Conservation (phyloP, 345 rosid species). For the Dovyalis caffra region DNA sequence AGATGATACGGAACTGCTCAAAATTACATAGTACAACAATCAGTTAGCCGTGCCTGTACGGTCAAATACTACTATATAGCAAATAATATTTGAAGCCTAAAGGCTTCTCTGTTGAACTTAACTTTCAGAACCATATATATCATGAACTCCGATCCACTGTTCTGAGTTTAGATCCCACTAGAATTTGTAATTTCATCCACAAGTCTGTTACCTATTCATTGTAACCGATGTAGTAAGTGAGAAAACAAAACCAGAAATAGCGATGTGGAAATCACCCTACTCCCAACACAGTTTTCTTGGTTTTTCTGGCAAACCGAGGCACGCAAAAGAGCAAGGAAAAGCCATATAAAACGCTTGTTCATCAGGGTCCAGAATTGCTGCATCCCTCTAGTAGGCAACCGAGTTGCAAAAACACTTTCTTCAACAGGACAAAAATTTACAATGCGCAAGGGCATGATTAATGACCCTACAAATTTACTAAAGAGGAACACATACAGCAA, state of each 20-base stretch:
- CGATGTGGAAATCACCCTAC: too few relatives aligned
- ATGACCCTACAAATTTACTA: constrained; percentile 14
- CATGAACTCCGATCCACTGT: constrained; percentile 90
- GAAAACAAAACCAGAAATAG: too few relatives aligned
- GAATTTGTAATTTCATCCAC: constrained; percentile 89
- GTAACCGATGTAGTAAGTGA: too few relatives aligned
- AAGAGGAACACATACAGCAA: constrained; percentile 2
- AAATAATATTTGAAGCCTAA: constrained; percentile 21
- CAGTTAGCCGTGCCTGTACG: constrained; percentile 16
- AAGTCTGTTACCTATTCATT: constrained; percentile 47
- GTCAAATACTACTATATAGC: constrained; percentile 1
- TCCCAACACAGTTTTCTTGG: too few relatives aligned
- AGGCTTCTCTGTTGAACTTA: constrained; percentile 79
- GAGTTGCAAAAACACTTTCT: not conserved
- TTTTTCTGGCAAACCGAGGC: too few relatives aligned
- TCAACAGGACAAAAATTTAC: constrained; percentile 5
- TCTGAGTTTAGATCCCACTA: constrained; percentile 98
- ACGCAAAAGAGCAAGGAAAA: too few relatives aligned
- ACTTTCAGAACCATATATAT: constrained; percentile 97
- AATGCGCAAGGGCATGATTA: not conserved
- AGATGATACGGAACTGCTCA: constrained; percentile 98
- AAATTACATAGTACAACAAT: constrained; percentile 46
- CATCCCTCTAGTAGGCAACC: too few relatives aligned
- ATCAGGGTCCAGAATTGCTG: too few relatives aligned
- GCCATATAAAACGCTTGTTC: too few relatives aligned